phyloP scores from a whole-genome alignment of 2,329 filamentous ascomycete genomes.

The Clonostachys rhizophaga region DNA sequence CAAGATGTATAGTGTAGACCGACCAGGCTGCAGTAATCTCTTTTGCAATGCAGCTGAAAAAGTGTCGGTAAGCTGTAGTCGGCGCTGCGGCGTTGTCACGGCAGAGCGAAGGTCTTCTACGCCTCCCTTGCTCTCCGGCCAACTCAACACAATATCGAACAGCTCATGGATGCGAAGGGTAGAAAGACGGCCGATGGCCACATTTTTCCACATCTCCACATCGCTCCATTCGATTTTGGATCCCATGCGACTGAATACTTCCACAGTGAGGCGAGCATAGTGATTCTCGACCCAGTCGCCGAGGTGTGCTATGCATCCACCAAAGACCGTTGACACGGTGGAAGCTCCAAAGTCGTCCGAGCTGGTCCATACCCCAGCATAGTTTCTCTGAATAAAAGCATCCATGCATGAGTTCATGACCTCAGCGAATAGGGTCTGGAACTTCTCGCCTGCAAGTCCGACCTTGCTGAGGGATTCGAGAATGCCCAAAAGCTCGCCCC shows the following conservation, averaged over 20 bases:
- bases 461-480: constrained; percentile 57
- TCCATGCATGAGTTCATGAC: constrained; percentile 64
- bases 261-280: constrained; percentile 59
- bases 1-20: constrained; percentile 71
- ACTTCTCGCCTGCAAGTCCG: constrained; percentile 63
- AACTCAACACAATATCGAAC: constrained; percentile 74
- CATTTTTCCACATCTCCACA: constrained; percentile 65
- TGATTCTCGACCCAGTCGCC: constrained; percentile 64
- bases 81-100: constrained; percentile 62
- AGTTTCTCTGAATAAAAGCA: constrained; percentile 56
- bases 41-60: constrained; percentile 63
- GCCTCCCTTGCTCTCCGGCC: constrained; percentile 67
- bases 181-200: constrained; percentile 64
- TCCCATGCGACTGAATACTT: constrained; percentile 49
- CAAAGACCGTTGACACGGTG: constrained; percentile 23
- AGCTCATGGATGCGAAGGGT: constrained; percentile 65
- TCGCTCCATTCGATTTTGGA: constrained; percentile 45
- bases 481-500: constrained; percentile 48
- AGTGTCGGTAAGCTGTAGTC: constrained; percentile 63
- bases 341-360: constrained; percentile 9
- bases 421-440: constrained; percentile 68
- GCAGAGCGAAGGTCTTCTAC: constrained; percentile 70
- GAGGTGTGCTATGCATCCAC: constrained; percentile 54
- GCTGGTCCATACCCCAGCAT: constrained; percentile 55
- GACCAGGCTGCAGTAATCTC: constrained; percentile 68